phyloP scores from a whole-genome alignment of 352 stramenopile genomes.

The Phytophthora ohioensis region DNA sequence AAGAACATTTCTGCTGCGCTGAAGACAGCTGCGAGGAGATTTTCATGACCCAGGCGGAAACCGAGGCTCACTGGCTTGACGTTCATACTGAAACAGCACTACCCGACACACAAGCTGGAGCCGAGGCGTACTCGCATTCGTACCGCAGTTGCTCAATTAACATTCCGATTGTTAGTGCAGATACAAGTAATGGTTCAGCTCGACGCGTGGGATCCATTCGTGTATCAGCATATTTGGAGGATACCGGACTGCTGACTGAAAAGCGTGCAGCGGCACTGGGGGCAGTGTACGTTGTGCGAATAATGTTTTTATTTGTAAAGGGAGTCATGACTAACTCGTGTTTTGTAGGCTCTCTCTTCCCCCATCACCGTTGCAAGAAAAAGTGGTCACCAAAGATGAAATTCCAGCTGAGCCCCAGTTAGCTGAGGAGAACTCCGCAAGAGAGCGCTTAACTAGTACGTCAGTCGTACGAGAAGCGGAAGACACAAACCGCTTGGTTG shows the following conservation, averaged over 20 bases:
- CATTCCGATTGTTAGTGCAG: slow-evolving; percentile 52
- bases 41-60: slow-evolving; percentile 44
- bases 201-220: slow-evolving; percentile 36
- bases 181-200: not conserved
- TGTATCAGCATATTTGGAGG: slow-evolving; percentile 52
- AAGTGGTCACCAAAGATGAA: slow-evolving; percentile 6
- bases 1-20: slow-evolving; percentile 57
- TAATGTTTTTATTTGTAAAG: not conserved
- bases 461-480: slow-evolving; percentile 24
- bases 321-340: not conserved
- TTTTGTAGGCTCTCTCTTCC: slow-evolving; percentile 17
- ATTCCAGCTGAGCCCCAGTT: not conserved
- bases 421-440: not conserved
- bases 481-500: slow-evolving; percentile 17
- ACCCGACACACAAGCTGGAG: slow-evolving; percentile 15
- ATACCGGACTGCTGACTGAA: slow-evolving; percentile 34
- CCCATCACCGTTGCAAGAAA: slow-evolving; percentile 14
- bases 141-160: slow-evolving; percentile 68
- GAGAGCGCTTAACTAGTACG: slow-evolving; percentile 13
- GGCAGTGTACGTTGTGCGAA: slow-evolving; percentile 8
- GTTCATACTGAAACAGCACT: slow-evolving; percentile 33
- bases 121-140: slow-evolving; percentile 34
- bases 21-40: slow-evolving; percentile 39
- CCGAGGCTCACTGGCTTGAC: slow-evolving; percentile 50
- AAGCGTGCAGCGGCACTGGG: not conserved